Conservation (phyloP, 1,284 basidiomycete species). For the Retiboletus flavoniger region DNA sequence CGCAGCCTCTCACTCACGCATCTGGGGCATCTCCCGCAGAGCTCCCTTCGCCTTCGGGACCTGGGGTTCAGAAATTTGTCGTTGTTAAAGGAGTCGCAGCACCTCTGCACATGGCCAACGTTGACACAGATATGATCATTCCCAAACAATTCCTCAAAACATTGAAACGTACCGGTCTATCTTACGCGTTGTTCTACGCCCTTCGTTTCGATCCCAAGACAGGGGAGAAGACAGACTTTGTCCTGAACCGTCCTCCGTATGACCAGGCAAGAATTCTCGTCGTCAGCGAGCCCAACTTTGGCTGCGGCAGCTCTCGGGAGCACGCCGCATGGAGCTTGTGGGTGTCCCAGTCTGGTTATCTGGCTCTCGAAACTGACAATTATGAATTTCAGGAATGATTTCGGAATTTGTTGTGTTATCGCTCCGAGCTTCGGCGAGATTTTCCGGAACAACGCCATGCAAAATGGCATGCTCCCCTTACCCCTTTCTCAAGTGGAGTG, state of each 20-base stretch:
- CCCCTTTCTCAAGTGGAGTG: conserved; percentile 78
- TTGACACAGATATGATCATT: conserved; percentile 98
- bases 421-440: conserved; percentile 95
- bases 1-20: conserved; percentile 42
- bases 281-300: conserved; percentile 91
- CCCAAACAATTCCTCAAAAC: conserved; percentile 97
- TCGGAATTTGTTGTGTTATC: conserved; percentile 90
- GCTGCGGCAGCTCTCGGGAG: conserved; percentile 91
- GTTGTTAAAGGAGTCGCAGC: conserved; percentile 83
- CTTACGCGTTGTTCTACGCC: conserved; percentile 85
- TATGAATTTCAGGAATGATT: conserved; percentile 71
- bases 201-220: conserved; percentile 81
- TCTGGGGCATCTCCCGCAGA: conserved; percentile 34
- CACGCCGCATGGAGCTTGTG: conserved; percentile 96
- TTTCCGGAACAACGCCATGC: conserved; percentile 90
- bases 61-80: conserved; percentile 75
- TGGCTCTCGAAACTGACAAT: conserved; percentile 8
- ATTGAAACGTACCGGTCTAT: conserved; percentile 88
- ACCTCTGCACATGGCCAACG: conserved; percentile 88
- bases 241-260: conserved; percentile 87
- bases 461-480: conserved; percentile 94
- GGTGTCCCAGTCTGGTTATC: conserved; percentile 30
- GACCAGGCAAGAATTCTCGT: conserved; percentile 82
- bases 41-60: conserved; percentile 55
- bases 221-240: conserved; percentile 80